Base-by-base conservation (phyloP, 768 basidiomycete species). In the Agrocybe praecox region DNA sequence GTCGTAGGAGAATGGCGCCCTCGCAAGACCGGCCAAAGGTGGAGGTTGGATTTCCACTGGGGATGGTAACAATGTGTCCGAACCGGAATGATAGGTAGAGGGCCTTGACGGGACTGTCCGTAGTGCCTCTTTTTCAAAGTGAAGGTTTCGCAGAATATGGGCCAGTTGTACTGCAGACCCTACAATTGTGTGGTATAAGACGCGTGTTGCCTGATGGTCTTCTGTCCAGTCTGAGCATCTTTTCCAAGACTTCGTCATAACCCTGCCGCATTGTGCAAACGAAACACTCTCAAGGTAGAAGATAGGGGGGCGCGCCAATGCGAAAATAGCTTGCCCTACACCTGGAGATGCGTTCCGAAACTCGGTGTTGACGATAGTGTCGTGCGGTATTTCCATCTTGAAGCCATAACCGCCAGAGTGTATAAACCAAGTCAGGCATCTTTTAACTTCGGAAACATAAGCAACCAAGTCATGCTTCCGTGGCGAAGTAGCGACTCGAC, bases 321-420 rank as follows among this genome's bases (percentile, higher is more conserved):
- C 64, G 66, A 93, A 85, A 1, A 85, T 78, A 7, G 85, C 87
- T 7, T 82, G 74, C 29, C 80, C 89, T 8, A 80, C 76, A 26
- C 82, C 84, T 12, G 84, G 81, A 17, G 80, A 72, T 26, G 77
- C 70, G 53, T 83, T 78, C 22, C 77, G 72, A 69, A 89, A 86
- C 50, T 82, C 79, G 5, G 84, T 80, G 26, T 85, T 76, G 18
- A 78, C 61, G 58, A 93, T 86, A 57, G 71, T 78, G 54, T 83
- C 77, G 71, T 89, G 91, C 5, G 89, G 83, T 17, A 93, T 79
- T 58, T 90, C 89, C 88, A 94, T 94, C 71, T 93, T 93, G 79
- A 92, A 93, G 18, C 88, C 83, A 59, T 80, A 81, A 19, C 88
- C 89, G 0, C 74, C 78, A 6, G 88, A 88, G 42, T 85, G 83